Evolutionary conservation across 257 asterid species (phyloP), one percentile per base, ranked within the genome.

Genomic region (Thymus quinquecostatus): DNA sequence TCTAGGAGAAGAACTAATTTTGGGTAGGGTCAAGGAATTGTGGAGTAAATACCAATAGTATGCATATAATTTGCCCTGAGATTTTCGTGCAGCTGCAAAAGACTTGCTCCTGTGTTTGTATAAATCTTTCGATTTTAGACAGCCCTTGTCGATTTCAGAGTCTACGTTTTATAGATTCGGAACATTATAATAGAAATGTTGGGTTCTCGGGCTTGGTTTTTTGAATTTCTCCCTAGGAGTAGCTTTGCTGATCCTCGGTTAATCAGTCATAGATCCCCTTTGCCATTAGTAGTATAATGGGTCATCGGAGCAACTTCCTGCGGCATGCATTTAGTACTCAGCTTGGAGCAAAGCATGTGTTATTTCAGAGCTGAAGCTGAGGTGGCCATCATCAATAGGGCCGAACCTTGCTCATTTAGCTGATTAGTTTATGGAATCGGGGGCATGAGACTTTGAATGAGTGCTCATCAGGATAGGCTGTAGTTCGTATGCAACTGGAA

Each of bases 1-100:
- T 68, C 53, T 60, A 62, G 53, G 5, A 10, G 51, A 68, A 49
- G 69, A 55, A 6, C 29, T 48, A 58, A 2, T 14, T 53, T 54
- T 54, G 38, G 62, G 71, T 64, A 2, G 38, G 40, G 33, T 32
- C 12, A n/a, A 7, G 27, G 38, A 10, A 27, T 27, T 27, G 21
- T 21, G 54, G 48, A 13, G 6, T 60, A 2, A 60, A 36, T 21
- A 41, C 34, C 50, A 38, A 33, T 28, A 61, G 14, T 34, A 36
- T 34, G 32, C 12, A n/a, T 6, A 3, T 12, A 41, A 49, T 50
- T 38, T 36, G 32, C 58, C 61, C 33, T 49, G 1, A 38, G 65
- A 48, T 60, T 5, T 49, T 27, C 21, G 32, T 14, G 57, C 38
- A 34, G 29, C 38, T 36, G 40, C 40, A 36, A 36, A 5, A 36